These are phyloP conservation scores for Pythium periplocum DNA, from an alignment of 352 stramenopile species.

Conservation along the genomic window DNA sequence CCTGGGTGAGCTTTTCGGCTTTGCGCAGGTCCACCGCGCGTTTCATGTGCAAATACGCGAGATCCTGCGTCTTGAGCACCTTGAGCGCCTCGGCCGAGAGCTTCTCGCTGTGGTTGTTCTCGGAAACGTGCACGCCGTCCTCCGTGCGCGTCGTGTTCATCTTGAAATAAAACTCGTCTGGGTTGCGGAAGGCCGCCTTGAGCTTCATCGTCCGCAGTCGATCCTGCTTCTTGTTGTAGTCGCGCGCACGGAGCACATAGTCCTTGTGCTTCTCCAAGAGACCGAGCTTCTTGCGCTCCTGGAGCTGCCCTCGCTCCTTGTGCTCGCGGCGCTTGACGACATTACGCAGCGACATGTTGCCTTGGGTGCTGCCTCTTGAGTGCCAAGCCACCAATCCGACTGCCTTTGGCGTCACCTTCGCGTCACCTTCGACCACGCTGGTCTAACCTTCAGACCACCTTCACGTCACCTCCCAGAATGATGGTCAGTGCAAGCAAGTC, in stretches of 20 bases:
- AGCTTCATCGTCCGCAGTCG: constrained; percentile 83
- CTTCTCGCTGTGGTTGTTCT: constrained; percentile 56
- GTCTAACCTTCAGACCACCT: background rate
- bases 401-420: no score
- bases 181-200: constrained; percentile 95
- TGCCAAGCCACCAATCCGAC: no score
- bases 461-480: background rate
- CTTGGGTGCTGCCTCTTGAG: background rate
- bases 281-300: constrained; percentile 86
- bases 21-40: constrained; percentile 71
- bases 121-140: constrained; percentile 68
- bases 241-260: constrained; percentile 93
- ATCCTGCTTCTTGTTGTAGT: constrained; percentile 96
- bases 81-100: constrained; percentile 78
- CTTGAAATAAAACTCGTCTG: constrained; percentile 99
- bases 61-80: constrained; percentile 95
- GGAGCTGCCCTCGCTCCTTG: constrained; percentile 97
- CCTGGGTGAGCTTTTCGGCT: constrained; percentile 66
- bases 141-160: constrained; percentile 90
- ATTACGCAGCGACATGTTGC: constrained; percentile 91
- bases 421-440: no score
- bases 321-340: constrained; percentile 98
- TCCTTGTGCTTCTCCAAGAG: constrained; percentile 99
- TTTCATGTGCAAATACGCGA: constrained; percentile 92
- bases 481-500: no score